Evolutionary conservation across 2,329 filamentous ascomycete species (phyloP).

Genomic region (Aspergillus sp.): DNA sequence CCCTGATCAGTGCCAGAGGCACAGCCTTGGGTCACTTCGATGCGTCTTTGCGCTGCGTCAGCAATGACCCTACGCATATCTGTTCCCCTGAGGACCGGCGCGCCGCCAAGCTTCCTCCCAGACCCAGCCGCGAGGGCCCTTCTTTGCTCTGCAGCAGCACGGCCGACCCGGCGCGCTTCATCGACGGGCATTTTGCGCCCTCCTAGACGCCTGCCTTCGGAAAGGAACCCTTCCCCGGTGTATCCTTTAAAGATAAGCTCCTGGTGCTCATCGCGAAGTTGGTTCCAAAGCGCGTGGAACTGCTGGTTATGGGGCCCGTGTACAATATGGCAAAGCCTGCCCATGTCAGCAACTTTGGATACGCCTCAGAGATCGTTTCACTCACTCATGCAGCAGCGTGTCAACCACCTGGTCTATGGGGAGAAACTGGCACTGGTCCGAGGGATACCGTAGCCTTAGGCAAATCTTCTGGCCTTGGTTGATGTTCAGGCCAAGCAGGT

Average conservation of each 20-base stretch:
- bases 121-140: constrained; percentile 49
- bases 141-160: constrained; percentile 64
- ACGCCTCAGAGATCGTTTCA: constrained; percentile 3
- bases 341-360: constrained; percentile 6
- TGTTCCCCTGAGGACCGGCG: constrained; percentile 45
- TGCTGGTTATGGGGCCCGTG: constrained; percentile 72
- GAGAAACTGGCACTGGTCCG: constrained; percentile 67
- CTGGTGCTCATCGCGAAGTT: constrained; percentile 77
- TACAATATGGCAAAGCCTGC: constrained; percentile 67
- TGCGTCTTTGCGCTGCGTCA: constrained; percentile 60
- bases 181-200: constrained; percentile 54
- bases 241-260: constrained; percentile 70
- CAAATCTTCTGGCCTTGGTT: constrained; percentile 71
- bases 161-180: constrained; percentile 66
- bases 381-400: constrained; percentile 80
- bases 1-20: constrained; percentile 61
- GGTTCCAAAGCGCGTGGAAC: constrained; percentile 82
- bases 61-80: constrained; percentile 66
- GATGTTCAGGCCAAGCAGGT: constrained; percentile 72
- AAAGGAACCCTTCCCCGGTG: constrained; percentile 80
- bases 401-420: constrained; percentile 72
- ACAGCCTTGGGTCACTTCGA: constrained; percentile 61
- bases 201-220: constrained; percentile 64
- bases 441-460: constrained; percentile 67
- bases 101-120: constrained; percentile 64